Base-by-base conservation (phyloP, 441 rosid genomes). In the Populus tomentosa region DNA sequence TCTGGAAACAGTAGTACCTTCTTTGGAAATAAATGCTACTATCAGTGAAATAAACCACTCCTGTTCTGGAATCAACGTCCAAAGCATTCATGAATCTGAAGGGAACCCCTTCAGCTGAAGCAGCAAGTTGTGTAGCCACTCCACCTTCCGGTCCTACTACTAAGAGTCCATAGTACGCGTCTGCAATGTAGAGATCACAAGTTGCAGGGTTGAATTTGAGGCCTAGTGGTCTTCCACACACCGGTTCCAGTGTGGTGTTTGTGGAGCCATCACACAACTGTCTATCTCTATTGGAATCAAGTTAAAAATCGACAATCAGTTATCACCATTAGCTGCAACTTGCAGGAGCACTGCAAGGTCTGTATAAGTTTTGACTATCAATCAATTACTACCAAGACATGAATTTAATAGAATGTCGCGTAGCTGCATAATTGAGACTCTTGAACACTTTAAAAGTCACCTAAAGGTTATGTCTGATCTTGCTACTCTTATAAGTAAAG, bases 151-250 rank as follows among this genome's bases (percentile, higher is more conserved):
- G 84, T 13, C 89, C 89, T 5, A 86, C 90, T 6, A 67, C 80
- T 4, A 87, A 50, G 1, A 85, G 80, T 16, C 92, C 90, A 32
- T 78, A 85, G 69, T 84, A 87, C 33, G 90, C 92, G 40, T 87
- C 92, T 1, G 90, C 90, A 1, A 87, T 71, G 73, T 81, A 89
- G 61, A 89, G 85, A 13, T 87, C 85, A 28, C 89, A 85, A 1
- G 86, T 85, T 65, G 20, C 28, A 0, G 59, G 21, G 78, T 78
- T 74, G 72, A 89, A 86, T 69, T 85, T 84, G 2, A 89, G 78
- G 24, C 90, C 88, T n/a, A 89, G 63, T 7, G 87, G 87, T 73
- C 92, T 85, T 26, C 90, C 92, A 28, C 92, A 85, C 1, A 23
- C 38, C n/a, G 83, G 83, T 62, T 87, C 92, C 71, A 40, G n/a